A percentile compares a stretch with the other conserved stretches of the same genome.
Conservation (phyloP, 345 rosid genomes). For the Mallotus nudiflorus region DNA sequence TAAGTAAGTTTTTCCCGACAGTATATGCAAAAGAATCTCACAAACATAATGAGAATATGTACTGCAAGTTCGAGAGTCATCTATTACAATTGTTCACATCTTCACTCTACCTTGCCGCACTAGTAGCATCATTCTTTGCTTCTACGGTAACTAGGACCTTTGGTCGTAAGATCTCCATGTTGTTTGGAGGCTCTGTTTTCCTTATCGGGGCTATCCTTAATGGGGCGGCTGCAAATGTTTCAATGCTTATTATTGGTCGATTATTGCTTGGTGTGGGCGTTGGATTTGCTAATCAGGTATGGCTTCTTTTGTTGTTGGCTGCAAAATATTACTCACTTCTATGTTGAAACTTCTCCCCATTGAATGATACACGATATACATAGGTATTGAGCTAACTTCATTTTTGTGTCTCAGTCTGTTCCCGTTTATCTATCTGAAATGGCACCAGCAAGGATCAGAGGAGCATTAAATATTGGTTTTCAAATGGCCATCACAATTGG, state of each 20-base stretch:
- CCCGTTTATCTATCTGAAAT: slow-evolving; percentile 95
- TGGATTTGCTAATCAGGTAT: slow-evolving; percentile 99
- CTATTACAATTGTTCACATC: slow-evolving; percentile 99
- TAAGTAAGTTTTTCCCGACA: slow-evolving; percentile 64
- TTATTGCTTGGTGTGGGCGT: slow-evolving; percentile 92
- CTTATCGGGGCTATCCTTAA: slow-evolving; percentile 87
- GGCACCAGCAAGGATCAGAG: slow-evolving; percentile 97
- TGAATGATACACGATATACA: too few species aligned
- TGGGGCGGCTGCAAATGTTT: slow-evolving; percentile 67
- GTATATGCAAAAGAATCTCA: slow-evolving; percentile 55
- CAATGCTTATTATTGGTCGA: slow-evolving; percentile 93
- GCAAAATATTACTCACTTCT: too few species aligned
- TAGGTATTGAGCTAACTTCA: too few species aligned
- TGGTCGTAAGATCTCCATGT: slow-evolving; percentile 83
- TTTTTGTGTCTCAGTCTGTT: slow-evolving; percentile 58
- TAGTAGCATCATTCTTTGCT: slow-evolving; percentile 75
- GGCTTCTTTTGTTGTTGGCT: neutral
- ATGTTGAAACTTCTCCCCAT: too few species aligned
- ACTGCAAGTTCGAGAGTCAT: too few species aligned
- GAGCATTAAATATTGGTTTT: slow-evolving; percentile 86
- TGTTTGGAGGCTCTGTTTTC: slow-evolving; percentile 81
- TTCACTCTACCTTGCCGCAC: slow-evolving; percentile 85
- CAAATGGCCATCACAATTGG: slow-evolving; percentile 91
- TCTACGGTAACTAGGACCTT: slow-evolving; percentile 68
- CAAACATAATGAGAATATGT: slow-evolving; percentile 52